Percentiles rank a stretch among this genome's conserved stretches.
These are phyloP conservation scores for Aspergillus alliaceus DNA, from an alignment of 2,329 filamentous ascomycete species.

Conservation along the genomic window DNA sequence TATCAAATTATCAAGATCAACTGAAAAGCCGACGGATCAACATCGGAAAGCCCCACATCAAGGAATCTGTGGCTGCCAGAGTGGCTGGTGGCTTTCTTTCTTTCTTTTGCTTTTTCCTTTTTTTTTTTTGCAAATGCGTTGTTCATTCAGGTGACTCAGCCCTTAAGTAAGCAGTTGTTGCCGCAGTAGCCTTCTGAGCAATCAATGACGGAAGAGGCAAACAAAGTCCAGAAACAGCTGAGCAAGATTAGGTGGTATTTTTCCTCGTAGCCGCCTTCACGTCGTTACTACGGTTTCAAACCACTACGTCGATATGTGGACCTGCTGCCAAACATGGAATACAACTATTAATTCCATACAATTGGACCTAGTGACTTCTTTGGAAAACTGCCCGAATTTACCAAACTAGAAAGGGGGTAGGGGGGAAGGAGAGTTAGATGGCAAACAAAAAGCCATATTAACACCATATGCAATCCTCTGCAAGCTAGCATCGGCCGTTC, in stretches of 20 bases:
- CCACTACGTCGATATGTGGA: neutral
- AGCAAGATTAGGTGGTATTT: neutral
- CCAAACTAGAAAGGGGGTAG: neutral
- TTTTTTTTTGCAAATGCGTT: neutral
- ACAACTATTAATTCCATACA: too few species aligned
- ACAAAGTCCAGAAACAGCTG: neutral
- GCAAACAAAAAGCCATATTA: neutral
- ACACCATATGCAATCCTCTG: constrained; percentile 8
- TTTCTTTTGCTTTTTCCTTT: too few species aligned
- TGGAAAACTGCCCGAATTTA: neutral
- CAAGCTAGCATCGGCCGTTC: constrained; percentile 13
- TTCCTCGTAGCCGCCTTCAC: neutral
- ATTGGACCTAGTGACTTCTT: neutral
- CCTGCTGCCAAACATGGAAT: neutral
- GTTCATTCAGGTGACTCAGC: neutral
- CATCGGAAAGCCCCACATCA: constrained; percentile 22
- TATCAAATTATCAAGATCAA: constrained; percentile 31
- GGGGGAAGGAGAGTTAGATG: neutral
- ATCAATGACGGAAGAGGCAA: constrained; percentile 21
- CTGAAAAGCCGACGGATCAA: constrained; percentile 24
- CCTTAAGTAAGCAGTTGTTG: constrained; percentile 15
- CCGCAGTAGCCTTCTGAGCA: constrained; percentile 10
- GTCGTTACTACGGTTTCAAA: neutral
- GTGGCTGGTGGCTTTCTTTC: constrained; percentile 16
- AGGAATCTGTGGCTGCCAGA: constrained; percentile 21